Conservation (phyloP, 2,329 filamentous ascomycete species). For the Alternaria triticina region DNA sequence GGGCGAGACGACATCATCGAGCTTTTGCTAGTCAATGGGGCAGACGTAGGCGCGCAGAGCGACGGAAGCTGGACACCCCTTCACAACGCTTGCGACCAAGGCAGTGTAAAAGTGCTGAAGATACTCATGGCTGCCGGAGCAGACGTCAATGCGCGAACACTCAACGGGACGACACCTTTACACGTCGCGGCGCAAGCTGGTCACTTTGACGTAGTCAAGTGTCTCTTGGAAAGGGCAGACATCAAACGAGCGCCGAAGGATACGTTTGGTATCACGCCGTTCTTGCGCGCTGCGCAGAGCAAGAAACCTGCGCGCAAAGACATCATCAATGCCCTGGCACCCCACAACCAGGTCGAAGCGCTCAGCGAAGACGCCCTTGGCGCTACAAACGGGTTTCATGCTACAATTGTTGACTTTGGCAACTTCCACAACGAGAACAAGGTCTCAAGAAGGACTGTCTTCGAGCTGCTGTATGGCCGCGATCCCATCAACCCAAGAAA, state of each 20-base stretch:
- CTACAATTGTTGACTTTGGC: conserved; percentile 50
- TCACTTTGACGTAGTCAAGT: conserved; percentile 45
- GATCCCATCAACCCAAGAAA: conserved; percentile 43
- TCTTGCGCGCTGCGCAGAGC: conserved; percentile 51
- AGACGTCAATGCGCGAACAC: conserved; percentile 40
- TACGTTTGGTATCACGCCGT: conserved; percentile 52
- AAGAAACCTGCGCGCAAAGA: conserved; percentile 41
- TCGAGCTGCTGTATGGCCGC: conserved; percentile 44
- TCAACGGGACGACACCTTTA: conserved; percentile 47
- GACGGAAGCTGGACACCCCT: conserved; percentile 44
- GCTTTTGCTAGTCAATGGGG: conserved; percentile 37
- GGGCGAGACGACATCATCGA: conserved; percentile 47
- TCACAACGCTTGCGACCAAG: conserved; percentile 45
- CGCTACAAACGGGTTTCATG: conserved; percentile 48
- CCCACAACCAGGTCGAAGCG: conserved; percentile 49
- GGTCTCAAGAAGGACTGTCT: conserved; percentile 41
- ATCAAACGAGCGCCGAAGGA: conserved; percentile 50
- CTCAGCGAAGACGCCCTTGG: conserved; percentile 43
- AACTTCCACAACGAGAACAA: conserved; percentile 46
- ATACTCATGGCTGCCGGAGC: conserved; percentile 41
- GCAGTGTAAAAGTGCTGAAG: conserved; percentile 39
- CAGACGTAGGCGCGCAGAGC: conserved; percentile 42
- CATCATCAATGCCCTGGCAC: conserved; percentile 52
- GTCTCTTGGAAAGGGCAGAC: conserved; percentile 43
- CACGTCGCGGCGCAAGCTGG: conserved; percentile 48